Evolutionary conservation across 768 basidiomycete species (phyloP).

Genomic region (Lactifluus volemus): DNA sequence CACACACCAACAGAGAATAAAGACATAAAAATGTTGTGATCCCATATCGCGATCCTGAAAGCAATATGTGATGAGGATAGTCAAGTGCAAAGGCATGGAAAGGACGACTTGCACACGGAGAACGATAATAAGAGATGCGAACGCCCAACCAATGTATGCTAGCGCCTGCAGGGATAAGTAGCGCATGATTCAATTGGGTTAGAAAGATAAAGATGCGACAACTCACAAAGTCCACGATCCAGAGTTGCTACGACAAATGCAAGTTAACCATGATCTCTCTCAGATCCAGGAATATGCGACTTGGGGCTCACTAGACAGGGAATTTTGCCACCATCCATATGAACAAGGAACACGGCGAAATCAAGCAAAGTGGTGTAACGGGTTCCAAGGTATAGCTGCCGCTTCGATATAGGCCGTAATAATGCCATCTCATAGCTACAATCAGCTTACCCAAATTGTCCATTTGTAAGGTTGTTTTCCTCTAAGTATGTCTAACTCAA

Average conservation of each 20-base stretch:
- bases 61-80: not conserved
- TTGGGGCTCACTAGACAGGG: not conserved
- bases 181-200: not conserved
- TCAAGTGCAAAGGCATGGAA: not conserved
- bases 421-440: not conserved
- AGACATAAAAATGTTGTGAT: not conserved
- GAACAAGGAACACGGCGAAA: not conserved
- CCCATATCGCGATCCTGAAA: conserved; percentile 4
- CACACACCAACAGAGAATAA: not conserved
- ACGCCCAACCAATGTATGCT: not conserved
- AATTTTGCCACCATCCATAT: not conserved
- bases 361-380: not conserved
- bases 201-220: not conserved
- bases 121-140: not conserved
- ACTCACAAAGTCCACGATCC: not conserved
- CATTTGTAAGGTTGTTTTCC: conserved; percentile 1
- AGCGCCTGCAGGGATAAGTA: not conserved
- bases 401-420: not conserved
- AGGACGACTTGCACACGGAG: not conserved
- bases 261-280: not conserved
- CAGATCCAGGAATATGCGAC: not conserved
- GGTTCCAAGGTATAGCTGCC: not conserved
- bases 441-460: not conserved
- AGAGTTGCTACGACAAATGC: not conserved
- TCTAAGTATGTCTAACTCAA: not conserved